A percentile compares a stretch with the other conserved stretches of the same genome.
Conservation (phyloP, 2,329 filamentous ascomycete species). For the Colletotrichum cordylinicola region DNA sequence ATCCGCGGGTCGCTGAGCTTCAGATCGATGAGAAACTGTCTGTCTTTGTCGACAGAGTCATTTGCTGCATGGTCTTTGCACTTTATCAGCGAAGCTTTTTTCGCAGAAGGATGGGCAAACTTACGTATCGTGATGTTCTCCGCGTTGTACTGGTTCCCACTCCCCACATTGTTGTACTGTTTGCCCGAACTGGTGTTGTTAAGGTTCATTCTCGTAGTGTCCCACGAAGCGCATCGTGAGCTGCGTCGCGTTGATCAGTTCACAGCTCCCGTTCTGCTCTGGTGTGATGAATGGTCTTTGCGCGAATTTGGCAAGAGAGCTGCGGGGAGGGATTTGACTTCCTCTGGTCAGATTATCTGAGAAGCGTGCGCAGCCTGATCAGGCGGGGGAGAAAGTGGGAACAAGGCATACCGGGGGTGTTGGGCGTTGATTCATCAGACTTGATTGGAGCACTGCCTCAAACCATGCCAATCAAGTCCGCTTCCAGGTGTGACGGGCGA, state of each 20-base stretch:
- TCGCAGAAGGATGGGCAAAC: accelerated
- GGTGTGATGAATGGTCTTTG: accelerated
- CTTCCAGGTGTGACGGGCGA: accelerated
- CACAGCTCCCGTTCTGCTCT: accelerated
- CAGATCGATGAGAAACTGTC: background rate
- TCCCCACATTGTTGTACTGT: background rate
- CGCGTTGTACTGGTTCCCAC: background rate
- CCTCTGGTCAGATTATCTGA: background rate
- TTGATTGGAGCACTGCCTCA: background rate
- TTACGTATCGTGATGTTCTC: background rate
- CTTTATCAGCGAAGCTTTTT: background rate
- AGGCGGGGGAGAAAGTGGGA: background rate
- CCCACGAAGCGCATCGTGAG: background rate
- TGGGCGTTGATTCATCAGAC: background rate
- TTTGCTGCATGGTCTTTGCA: accelerated
- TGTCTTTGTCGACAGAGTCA: background rate
- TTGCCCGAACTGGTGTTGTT: background rate
- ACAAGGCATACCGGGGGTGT: too few relatives aligned
- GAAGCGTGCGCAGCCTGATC: background rate
- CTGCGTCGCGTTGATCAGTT: background rate
- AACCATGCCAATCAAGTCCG: background rate
- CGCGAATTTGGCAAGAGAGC: background rate
- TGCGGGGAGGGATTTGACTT: accelerated
- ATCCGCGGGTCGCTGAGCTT: constrained; percentile 31
- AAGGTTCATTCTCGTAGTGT: background rate